Percentiles rank a stretch among this genome's conserved stretches.
These are phyloP conservation scores for Avena eriantha DNA, from an alignment of 176 grass and related monocot genomes.

Conservation along the genomic window DNA sequence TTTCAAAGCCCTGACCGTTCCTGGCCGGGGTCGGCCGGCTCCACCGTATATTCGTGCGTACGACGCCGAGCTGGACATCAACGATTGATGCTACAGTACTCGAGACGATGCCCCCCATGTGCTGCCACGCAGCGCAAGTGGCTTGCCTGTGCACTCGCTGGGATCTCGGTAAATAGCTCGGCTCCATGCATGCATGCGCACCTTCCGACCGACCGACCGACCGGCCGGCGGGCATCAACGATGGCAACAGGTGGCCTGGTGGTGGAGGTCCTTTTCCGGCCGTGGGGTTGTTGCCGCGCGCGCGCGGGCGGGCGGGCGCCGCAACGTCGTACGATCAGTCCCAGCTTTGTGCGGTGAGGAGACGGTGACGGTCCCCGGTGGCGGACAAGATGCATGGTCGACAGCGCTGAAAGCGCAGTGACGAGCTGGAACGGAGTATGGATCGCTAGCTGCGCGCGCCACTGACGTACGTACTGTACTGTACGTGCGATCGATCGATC, in stretches of 20 bases:
- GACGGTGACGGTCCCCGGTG: not conserved
- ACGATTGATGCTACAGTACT: too few relatives aligned
- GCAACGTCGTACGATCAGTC: not conserved
- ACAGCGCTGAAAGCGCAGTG: constrained; percentile 3
- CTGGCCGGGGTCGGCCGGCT: not conserved
- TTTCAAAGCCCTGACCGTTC: not conserved
- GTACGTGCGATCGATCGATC: not conserved
- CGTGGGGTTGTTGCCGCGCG: not conserved
- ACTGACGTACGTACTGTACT: too few relatives aligned
- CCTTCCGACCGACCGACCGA: not conserved
- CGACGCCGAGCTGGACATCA: constrained; percentile 18
- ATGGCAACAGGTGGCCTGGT: not conserved
- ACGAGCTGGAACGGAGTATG: not conserved
- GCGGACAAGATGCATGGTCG: not conserved
- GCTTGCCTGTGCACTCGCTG: not conserved
- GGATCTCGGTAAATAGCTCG: not conserved
- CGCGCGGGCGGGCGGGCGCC: not conserved
- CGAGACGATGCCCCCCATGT: not conserved
- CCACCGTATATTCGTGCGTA: not conserved
- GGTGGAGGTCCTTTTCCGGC: not conserved
- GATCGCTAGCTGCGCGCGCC: too few relatives aligned
- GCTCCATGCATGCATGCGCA: not conserved
- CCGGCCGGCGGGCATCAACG: not conserved
- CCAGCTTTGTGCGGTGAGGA: not conserved
- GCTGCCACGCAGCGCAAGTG: not conserved